These are phyloP conservation scores for Mycosphaerella arachidis DNA, from an alignment of 2,329 filamentous ascomycete genomes.

Conservation along the genomic window DNA sequence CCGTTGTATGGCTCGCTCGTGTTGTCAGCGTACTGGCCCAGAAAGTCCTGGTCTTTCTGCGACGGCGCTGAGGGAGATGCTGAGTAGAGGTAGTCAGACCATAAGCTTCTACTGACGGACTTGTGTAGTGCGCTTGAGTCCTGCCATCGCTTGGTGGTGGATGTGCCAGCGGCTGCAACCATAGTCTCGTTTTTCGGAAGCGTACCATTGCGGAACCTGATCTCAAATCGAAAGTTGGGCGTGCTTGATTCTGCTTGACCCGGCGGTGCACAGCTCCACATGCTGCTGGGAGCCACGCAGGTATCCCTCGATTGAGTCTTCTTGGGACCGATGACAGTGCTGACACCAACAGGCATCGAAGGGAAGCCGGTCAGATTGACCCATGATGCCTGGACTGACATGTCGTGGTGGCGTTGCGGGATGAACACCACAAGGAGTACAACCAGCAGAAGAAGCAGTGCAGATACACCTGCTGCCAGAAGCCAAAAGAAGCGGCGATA, in stretches of 20 bases:
- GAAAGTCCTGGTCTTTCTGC: conserved; percentile 69
- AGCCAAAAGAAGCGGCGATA: conserved; percentile 29
- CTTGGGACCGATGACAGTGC: conserved; percentile 72
- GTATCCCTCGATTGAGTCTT: conserved; percentile 48
- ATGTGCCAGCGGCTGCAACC: not conserved
- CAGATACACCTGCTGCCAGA: conserved; percentile 29
- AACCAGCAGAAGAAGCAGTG: conserved; percentile 35
- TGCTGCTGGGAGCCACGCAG: conserved; percentile 66
- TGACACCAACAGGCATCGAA: conserved; percentile 76
- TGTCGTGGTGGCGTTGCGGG: conserved; percentile 39
- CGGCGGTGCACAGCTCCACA: conserved; percentile 84
- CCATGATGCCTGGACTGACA: conserved; percentile 57
- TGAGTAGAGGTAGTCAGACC: conserved; percentile 32
- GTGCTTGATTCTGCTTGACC: conserved; percentile 61
- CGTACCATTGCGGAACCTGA: conserved; percentile 56
- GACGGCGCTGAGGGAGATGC: conserved; percentile 56
- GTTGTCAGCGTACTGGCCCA: conserved; percentile 80
- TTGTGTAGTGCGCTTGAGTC: conserved; percentile 4
- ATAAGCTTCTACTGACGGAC: conserved; percentile 7
- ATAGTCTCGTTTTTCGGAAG: conserved; percentile 28
- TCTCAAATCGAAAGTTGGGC: conserved; percentile 76
- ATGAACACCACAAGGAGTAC: conserved; percentile 37
- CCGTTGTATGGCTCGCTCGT: conserved; percentile 68
- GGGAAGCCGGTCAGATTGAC: conserved; percentile 83
- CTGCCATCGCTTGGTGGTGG: conserved; percentile 6